Evolutionary conservation across 1,139 yeast species (phyloP).

Genomic region (Hansenula sp.): DNA sequence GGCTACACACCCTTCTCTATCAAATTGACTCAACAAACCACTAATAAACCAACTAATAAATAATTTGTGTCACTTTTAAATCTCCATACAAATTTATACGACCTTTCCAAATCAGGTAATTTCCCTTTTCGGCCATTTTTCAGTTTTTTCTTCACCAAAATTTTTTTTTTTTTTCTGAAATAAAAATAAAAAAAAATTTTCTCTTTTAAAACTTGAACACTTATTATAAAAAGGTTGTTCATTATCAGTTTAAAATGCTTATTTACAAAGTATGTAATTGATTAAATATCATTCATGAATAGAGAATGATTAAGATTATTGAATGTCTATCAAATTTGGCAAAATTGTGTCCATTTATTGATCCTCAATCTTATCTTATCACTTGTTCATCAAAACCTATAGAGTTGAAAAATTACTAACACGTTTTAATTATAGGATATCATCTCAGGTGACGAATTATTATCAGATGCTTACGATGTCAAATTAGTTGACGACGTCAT

Average conservation of each 20-base stretch:
- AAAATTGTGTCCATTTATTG: neutral
- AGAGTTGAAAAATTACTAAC: conserved; percentile 2
- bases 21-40: too few species aligned
- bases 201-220: neutral
- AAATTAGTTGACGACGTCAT: conserved; percentile 83
- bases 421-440: conserved; percentile 47
- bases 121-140: neutral
- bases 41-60: too few species aligned
- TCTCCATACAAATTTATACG: too few species aligned
- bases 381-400: neutral
- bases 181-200: conserved; percentile 1
- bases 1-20: too few species aligned
- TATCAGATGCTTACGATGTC: conserved; percentile 95
- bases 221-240: too few species aligned
- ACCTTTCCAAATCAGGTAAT: neutral
- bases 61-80: too few species aligned
- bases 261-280: conserved; percentile 1
- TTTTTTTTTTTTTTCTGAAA: neutral
- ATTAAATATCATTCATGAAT: too few species aligned
- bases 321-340: neutral
- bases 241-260: neutral
- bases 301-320: too few species aligned
- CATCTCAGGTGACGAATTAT: conserved; percentile 91
- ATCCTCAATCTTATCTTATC: neutral
- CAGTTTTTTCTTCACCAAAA: neutral